These are phyloP conservation scores for Chenopodium quinoa DNA, from an alignment of 148 eudicot species.

Conservation along the genomic window DNA sequence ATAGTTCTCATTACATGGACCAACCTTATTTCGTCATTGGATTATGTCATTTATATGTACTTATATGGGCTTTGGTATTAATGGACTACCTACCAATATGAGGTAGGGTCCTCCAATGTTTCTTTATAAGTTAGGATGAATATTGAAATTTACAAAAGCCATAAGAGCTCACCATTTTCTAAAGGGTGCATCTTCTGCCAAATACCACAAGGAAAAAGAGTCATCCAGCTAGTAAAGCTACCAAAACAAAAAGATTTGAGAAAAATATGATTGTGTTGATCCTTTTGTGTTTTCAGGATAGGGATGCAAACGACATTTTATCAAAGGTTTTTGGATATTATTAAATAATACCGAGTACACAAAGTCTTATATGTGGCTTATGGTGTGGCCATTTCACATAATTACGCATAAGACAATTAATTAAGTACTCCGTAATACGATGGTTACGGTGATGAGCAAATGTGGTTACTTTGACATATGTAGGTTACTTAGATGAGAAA, in stretches of 20 bases:
- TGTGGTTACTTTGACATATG: too few relatives aligned
- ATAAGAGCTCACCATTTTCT: neutral
- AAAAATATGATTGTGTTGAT: too few relatives aligned
- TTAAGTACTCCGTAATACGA: too few relatives aligned
- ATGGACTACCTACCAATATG: neutral
- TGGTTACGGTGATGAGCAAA: too few relatives aligned
- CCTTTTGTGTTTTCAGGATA: too few relatives aligned
- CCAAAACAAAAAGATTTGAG: neutral
- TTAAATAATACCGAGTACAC: too few relatives aligned
- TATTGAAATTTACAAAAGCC: neutral
- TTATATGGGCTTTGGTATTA: neutral
- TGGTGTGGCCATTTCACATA: too few relatives aligned
- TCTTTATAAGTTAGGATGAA: neutral
- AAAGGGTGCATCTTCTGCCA: neutral
- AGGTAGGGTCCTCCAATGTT: neutral
- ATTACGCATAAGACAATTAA: too few relatives aligned
- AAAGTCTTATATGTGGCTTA: too few relatives aligned
- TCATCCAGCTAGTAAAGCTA: neutral
- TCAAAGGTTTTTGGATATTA: too few relatives aligned
- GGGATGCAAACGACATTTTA: neutral
- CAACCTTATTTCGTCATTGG: neutral
- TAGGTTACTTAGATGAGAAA: too few relatives aligned
- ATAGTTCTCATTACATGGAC: neutral
- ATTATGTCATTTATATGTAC: constrained; percentile 4
- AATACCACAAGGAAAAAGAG: neutral